A percentile compares a stretch with the other conserved stretches of the same genome.
These are phyloP conservation scores for Castanopsis chinensis DNA, from an alignment of 306 rosid species.

Conservation along the genomic window DNA sequence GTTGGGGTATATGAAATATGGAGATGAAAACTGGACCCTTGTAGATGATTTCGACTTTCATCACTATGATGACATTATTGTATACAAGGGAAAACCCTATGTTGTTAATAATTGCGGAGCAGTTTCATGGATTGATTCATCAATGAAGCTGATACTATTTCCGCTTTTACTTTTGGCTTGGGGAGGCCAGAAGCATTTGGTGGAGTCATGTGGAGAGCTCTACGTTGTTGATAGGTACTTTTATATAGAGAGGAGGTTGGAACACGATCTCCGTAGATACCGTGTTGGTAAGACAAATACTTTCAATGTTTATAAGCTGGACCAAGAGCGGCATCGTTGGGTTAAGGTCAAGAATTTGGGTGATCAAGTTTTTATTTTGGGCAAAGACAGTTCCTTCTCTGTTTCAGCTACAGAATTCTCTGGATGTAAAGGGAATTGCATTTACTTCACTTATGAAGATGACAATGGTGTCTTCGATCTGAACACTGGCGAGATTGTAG, in stretches of 20 bases:
- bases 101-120: constrained; percentile 36
- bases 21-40: constrained; percentile 6
- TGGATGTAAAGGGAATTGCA: constrained; percentile 26
- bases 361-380: constrained; percentile 19
- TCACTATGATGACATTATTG: constrained; percentile 28
- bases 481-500: background rate
- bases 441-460: constrained; percentile 12
- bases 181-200: constrained; percentile 29
- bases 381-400: constrained; percentile 25
- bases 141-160: constrained; percentile 28
- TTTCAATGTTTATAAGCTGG: constrained; percentile 34
- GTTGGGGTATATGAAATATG: constrained; percentile 4
- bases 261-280: background rate
- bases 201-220: constrained; percentile 36
- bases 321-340: constrained; percentile 39
- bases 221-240: constrained; percentile 33
- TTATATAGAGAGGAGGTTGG: background rate
- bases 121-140: constrained; percentile 27
- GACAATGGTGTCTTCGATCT: constrained; percentile 17
- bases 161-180: constrained; percentile 13
- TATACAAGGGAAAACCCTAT: constrained; percentile 28
- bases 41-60: background rate
- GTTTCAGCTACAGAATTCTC: constrained; percentile 24
- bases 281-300: background rate
- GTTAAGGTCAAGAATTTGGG: constrained; percentile 25